Evolutionary conservation across 2,329 filamentous ascomycete genomes (phyloP).

Genomic region (Orbilia ellipsospora): DNA sequence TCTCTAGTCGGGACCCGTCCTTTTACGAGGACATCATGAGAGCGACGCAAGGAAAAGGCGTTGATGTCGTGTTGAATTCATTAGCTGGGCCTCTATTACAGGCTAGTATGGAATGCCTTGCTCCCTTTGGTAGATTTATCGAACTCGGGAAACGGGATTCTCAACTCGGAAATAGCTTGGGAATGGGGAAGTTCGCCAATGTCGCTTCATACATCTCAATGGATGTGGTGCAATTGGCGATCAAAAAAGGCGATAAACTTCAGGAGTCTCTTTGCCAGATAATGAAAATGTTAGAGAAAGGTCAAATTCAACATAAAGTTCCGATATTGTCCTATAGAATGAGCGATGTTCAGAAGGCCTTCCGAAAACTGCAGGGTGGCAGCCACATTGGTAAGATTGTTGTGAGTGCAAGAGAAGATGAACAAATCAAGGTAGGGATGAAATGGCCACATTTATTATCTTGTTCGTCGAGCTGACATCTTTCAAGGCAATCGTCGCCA

Average conservation of each 20-base stretch:
- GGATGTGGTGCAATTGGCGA: constrained; percentile 3
- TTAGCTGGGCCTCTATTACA: constrained; percentile 64
- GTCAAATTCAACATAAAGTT: not conserved
- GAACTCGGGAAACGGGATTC: constrained; percentile 66
- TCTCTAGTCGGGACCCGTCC: constrained; percentile 62
- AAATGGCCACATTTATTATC: not conserved
- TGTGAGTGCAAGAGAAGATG: constrained; percentile 54
- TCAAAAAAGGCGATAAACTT: constrained; percentile 28
- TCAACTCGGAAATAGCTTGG: constrained; percentile 62
- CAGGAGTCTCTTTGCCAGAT: not conserved
- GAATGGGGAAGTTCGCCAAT: constrained; percentile 66
- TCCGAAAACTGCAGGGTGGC: constrained; percentile 6
- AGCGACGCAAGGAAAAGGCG: constrained; percentile 61
- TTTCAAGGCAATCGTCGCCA: not conserved
- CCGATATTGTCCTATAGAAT: not conserved
- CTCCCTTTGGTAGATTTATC: constrained; percentile 64
- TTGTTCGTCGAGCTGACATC: not conserved
- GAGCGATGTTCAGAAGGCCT: not conserved
- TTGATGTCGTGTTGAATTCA: constrained; percentile 66
- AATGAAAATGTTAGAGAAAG: not conserved
- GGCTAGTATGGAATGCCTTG: constrained; percentile 65
- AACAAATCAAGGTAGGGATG: not conserved
- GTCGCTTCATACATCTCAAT: constrained; percentile 23
- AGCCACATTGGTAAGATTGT: constrained; percentile 61
- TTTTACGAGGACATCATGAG: constrained; percentile 60